Evolutionary conservation across 306 rosid genomes (phyloP), one percentile per base, ranked within the genome.

Genomic region (Cucumis hystrix): DNA sequence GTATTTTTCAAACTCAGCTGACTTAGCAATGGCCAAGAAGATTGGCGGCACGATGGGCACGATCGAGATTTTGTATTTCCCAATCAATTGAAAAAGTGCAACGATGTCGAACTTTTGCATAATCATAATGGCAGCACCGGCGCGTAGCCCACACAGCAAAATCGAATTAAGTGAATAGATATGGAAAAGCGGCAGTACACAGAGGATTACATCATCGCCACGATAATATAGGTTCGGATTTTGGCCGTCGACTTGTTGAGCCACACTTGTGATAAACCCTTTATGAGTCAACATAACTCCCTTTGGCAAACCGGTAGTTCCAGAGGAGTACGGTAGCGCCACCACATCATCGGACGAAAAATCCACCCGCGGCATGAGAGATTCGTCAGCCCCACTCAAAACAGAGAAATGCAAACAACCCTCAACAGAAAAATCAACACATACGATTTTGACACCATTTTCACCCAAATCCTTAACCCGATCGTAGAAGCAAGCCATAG

Each of bases 211-310:
- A 67, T 93, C 97, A 10, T 87, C 82, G 0, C 10, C 17, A 17
- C 74, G 72, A 65, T 77, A 93, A 8, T 88, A 85, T 11, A 93
- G 74, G 75, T 93, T 93, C 0, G 98, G 98, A 25, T 93, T 93
- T 28, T 89, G 90, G 8, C 98, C 97, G 55, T 93, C 98, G 6
- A 93, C 93, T 30, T 89, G 98, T 8, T 93, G 97, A 0, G 86
- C 87, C 9, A 91, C 90, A 63, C 97, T 89, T 0, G 90, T 91
- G 14, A 93, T 92, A 2, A 91, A 40, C 1, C 98, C 92, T 57
- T 86, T 93, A 82, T 91, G 98, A 1, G 93, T 91, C 13, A 93
- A 30, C 98, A 93, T 91, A 54, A 93, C 98, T 2, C 96, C 97
- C 45, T 91, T 93, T 4, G 98, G 93, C 4, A 93, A 60, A 1